Base-by-base conservation (phyloP, 208 protist species). In the Tetramitus jugosus region DNA sequence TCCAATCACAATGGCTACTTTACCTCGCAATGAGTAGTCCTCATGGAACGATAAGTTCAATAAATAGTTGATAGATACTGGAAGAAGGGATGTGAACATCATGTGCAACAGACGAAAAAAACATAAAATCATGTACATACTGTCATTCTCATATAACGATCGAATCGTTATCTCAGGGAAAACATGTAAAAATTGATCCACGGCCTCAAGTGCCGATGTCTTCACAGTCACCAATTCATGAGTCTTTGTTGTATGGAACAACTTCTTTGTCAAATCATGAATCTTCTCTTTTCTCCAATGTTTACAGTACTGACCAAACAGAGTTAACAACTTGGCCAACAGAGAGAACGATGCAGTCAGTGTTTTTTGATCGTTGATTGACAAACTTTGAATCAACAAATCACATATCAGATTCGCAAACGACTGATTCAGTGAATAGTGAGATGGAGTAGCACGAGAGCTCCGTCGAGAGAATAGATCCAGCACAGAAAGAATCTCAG, bases 241-340 rank as follows among this genome's bases (percentile, higher is more conserved):
- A 35, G 20, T 35, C 26, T 29, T 52, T 43, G 49, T 14, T 17
- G 49, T 52, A 13, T 42, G 33, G 14, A 71, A 52, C 17, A 46
- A 40, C 20, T 29, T 49, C 20, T 29, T 40, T 14, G 49, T 6
- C 35, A 71, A 46, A 49, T 29, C 4, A 71, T 49, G 3, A 35
- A 42, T 29, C 26, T 71, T 71, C 8, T 37, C 65, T 71, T 37
- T 43, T 26, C 7, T 49, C 65, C 65, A 71, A 71, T 71, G n/a
- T 33, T 71, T 71, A 49, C 65, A 71, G 33, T 71, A 71, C n/a
- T 71, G 29, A 49, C 23, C 29, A 71, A 71, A 71, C 35, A 49
- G 26, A 35, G 10, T 23, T 33, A 49, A 4, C 35, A 71, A 49
- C 31, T 49, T 71, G 35, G 14, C 35, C 35, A 71, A 71, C 49